Evolutionary conservation across 331 rosid genomes (phyloP).

Genomic region (Quercus tomentella): DNA sequence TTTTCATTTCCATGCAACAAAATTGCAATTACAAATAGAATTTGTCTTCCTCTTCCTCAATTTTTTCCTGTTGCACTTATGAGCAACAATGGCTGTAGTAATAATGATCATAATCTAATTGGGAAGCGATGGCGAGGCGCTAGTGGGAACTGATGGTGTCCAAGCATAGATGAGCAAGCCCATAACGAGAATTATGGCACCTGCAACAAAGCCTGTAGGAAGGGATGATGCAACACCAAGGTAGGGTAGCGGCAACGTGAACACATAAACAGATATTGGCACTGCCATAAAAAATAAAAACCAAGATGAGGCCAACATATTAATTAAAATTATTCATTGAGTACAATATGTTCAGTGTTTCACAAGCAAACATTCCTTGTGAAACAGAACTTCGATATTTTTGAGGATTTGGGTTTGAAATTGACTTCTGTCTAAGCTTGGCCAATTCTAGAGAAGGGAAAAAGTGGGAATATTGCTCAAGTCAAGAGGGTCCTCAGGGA

Average conservation of each 20-base stretch:
- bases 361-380: too few species aligned
- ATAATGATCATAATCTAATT: slow-evolving; percentile 15
- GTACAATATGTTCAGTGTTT: background rate
- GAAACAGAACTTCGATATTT: too few species aligned
- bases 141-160: slow-evolving; percentile 54
- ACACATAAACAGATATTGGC: slow-evolving; percentile 66
- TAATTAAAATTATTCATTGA: background rate
- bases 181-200: slow-evolving; percentile 55
- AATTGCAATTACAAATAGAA: background rate
- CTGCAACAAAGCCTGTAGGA: slow-evolving; percentile 77
- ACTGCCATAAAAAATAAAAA: slow-evolving; percentile 43
- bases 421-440: too few species aligned
- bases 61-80: background rate
- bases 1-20: background rate
- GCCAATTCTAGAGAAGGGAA: too few species aligned
- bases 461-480: too few species aligned
- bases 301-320: background rate
- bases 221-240: slow-evolving; percentile 69
- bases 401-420: too few species aligned
- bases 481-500: too few species aligned
- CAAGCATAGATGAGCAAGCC: slow-evolving; percentile 74
- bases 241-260: slow-evolving; percentile 85
- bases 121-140: slow-evolving; percentile 33
- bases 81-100: background rate
- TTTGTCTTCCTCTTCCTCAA: background rate